Base-by-base conservation (phyloP, 345 rosid species). In the Linum tenue region DNA sequence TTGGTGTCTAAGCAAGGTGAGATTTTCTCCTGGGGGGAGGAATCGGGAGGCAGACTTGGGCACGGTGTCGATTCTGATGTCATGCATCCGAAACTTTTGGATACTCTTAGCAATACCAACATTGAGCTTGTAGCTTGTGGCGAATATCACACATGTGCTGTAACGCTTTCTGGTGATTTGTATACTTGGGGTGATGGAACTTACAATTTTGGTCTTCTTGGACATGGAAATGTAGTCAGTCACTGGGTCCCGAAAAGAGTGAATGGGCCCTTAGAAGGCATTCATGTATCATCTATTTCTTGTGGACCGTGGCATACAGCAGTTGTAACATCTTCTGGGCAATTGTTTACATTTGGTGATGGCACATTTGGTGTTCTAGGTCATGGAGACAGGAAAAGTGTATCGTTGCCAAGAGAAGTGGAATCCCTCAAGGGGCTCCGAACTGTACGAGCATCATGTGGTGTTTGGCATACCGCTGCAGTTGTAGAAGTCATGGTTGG, bases 281-380 rank as follows among this genome's bases (percentile, higher is more conserved):
- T 83, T 63, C 88, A 77, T 51, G 90, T 85, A 35, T 80, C 90
- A 66, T 82, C 72, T 39, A 67, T 87, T 67, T 82, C 88, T 61
- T 87, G 95, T 68, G 95, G 95, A 70, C 82, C 95, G 68, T 87
- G 86, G 87, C 95, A 87, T 64, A 82, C 88, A 37, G 95, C 90
- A 53, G 77, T 76, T 37, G 81, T 83, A 51, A 82, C 89, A 17
- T 83, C 90, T 57, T 71, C 82, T 48, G 89, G 95, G 35, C 81
- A 82, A 73, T 76, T 88, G 76, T 85, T 83, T 68, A 87, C 95
- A 44, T 87, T 85, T 69, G 90, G 95, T 5, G 90, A 88, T 82
- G 95, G 95, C 62, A 84, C 95, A 63, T 88, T 88, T 69, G 89
- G 95, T 43, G 89, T 77, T 65, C 69, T 88, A 74, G 95, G 95